phyloP scores from a whole-genome alignment of 208 protist species.

The Leishmania amazonensis region DNA sequence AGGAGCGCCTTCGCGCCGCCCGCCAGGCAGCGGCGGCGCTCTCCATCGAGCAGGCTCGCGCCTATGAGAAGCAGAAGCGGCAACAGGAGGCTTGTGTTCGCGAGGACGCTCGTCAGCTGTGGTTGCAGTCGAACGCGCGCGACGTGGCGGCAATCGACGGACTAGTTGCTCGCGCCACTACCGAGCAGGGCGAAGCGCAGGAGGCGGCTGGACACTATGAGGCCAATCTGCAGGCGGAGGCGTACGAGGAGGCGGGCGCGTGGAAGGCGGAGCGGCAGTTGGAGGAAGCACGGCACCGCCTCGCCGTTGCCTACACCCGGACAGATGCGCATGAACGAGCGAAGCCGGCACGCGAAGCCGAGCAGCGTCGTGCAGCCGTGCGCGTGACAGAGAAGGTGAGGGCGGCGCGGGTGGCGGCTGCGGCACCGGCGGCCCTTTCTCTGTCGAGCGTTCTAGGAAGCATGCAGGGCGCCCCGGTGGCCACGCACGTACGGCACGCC shows the following conservation, averaged over 20 bases:
- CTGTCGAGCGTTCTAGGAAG: slow-evolving; percentile 20
- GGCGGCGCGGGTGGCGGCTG: slow-evolving; percentile 25
- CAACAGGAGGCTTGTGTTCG: slow-evolving; percentile 36
- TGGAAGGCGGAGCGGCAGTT: slow-evolving; percentile 62
- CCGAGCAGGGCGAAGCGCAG: slow-evolving; percentile 27
- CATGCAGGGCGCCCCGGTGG: slow-evolving; percentile 13
- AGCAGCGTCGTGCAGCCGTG: slow-evolving; percentile 36
- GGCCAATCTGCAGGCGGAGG: slow-evolving; percentile 36
- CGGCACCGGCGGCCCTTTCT: slow-evolving; percentile 1
- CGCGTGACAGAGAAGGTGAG: slow-evolving; percentile 22
- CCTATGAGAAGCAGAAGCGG: slow-evolving; percentile 54
- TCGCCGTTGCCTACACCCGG: slow-evolving; percentile 43
- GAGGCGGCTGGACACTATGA: slow-evolving; percentile 7
- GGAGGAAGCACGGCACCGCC: slow-evolving; percentile 45
- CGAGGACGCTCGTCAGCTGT: slow-evolving; percentile 34
- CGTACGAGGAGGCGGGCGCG: slow-evolving; percentile 42
- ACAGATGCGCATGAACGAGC: slow-evolving; percentile 28
- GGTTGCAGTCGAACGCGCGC: slow-evolving; percentile 35
- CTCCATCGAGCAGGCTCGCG: slow-evolving; percentile 44
- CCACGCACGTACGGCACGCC: not conserved
- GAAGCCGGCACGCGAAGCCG: slow-evolving; percentile 7
- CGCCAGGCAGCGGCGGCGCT: slow-evolving; percentile 45
- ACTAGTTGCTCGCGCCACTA: slow-evolving; percentile 26
- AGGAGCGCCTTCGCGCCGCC: slow-evolving; percentile 50
- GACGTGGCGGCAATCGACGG: slow-evolving; percentile 34